phyloP scores from a whole-genome alignment of 805 yeast species.

The Cyberlindnera subsufficiens region DNA sequence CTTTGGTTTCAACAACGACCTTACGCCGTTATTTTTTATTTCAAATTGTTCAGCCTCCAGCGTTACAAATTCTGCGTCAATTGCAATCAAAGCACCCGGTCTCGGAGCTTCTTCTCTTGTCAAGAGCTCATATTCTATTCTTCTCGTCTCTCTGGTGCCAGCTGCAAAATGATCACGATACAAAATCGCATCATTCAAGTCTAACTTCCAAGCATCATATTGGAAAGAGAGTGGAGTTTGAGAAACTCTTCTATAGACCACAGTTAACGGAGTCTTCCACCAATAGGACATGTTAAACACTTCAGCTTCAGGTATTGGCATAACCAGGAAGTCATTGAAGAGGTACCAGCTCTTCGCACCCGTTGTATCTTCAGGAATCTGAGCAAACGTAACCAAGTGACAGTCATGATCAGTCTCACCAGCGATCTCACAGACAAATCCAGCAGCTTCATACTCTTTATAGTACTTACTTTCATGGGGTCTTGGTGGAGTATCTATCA shows the following conservation, averaged over 20 bases:
- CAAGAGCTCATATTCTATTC: slow-evolving; percentile 62
- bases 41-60: slow-evolving; percentile 75
- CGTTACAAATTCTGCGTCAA: slow-evolving; percentile 95
- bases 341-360: slow-evolving; percentile 56
- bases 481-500: slow-evolving; percentile 28
- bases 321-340: slow-evolving; percentile 88
- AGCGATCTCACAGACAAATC: slow-evolving; percentile 61
- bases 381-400: slow-evolving; percentile 55
- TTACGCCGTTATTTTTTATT: slow-evolving; percentile 65
- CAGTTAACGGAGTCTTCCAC: slow-evolving; percentile 82
- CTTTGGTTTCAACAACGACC: slow-evolving; percentile 67
- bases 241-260: slow-evolving; percentile 53
- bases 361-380: slow-evolving; percentile 31
- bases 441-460: slow-evolving; percentile 53
- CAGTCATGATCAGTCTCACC: slow-evolving; percentile 41
- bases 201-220: slow-evolving; percentile 40
- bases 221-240: slow-evolving; percentile 38
- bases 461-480: slow-evolving; percentile 23
- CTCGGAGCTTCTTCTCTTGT: slow-evolving; percentile 65
- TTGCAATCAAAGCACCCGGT: slow-evolving; percentile 76
- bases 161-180: slow-evolving; percentile 72
- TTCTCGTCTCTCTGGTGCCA: slow-evolving; percentile 52
- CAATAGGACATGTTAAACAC: slow-evolving; percentile 63
- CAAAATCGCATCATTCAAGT: slow-evolving; percentile 57
- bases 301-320: slow-evolving; percentile 66